Base-by-base conservation (phyloP, 371 early-diverging fungal species). In the Fennellomyces sp. region DNA sequence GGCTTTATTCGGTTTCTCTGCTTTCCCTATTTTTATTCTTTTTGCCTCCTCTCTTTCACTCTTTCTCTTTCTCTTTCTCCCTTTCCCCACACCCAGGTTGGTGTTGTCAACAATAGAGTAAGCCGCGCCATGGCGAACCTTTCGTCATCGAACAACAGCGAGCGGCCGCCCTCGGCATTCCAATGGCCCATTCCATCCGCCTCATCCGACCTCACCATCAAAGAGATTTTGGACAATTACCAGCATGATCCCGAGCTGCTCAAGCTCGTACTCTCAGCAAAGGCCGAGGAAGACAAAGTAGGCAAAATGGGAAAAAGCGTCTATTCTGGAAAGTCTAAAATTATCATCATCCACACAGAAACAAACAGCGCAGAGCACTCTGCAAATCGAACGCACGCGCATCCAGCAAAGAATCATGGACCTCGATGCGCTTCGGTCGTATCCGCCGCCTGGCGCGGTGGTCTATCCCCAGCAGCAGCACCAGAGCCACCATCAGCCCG, bases 201-300 rank as follows among this genome's bases (percentile, higher is more conserved):
- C n/a, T 55, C 58, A 48, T 50, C 45, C 35, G 73, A 73, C 39
- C 56, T 73, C 35, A 61, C 68, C 12, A 54, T 73, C 29, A 58
- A 68, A 29, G 70, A 73, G 35, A 66, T 73, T 30, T 56, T 73
- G 21, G 69, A 69, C n/a, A 57, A 49, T 19, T 73, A 69, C 55
- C 58, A 66, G 21, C 70, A 69, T 48, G 60, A 73, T 58, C 64
- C 70, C 38, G 73, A 73, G 36, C 45, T 73, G 25, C 41, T 73
- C 23, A 69, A 69, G 49, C 67, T 64, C 23, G 67, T 67, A 45
- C 56, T 73, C 15, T 54, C 41, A 21, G 67, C 67, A 29, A 82
- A 82, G 28, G 65, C 78, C 1, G 82, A 80, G 60, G 80, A 82
- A 65, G 80, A 82, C 41, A 82, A 80, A 70, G 82, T 76, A 75